Base-by-base conservation (phyloP, 1,284 basidiomycete genomes). In the Leucoagaricus sp. region DNA sequence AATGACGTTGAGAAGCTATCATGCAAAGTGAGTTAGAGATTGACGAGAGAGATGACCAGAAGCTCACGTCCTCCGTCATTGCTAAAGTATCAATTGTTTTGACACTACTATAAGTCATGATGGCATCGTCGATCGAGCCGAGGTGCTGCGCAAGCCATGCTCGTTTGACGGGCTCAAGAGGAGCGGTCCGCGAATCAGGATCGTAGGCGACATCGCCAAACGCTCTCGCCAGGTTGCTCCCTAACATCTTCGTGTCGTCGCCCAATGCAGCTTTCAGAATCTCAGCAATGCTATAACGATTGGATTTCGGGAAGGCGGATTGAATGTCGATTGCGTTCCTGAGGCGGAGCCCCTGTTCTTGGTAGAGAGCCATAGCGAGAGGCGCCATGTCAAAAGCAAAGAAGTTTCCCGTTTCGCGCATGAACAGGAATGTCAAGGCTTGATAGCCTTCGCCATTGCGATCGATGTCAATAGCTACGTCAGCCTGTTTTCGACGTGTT, bases 91-190 rank as follows among this genome's bases (percentile, higher is more conserved):
- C 70, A 33, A 85, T 75, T 28, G 69, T 73, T 0, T 61, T 64
- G 2, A 80, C 74, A 33, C 71, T 70, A 1, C 64, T 70, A 53
- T 79, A 73, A 2, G 66, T 67, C 47, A 65, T 65, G 26, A 61
- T 64, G 4, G 74, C 74, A 52, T 76, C 73, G 42, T 68, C 67
- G 56, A 71, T 69, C 1, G 62, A 64, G 2, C 72, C 64, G 10
- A 80, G 62, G 26, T 78, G 78, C 42, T 82, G 78, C 0, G 82
- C 76, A 3, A 79, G 65, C 85, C 85, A 86, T 0, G 84, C 83
- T 0, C 82, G 74, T 53, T 72, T 75, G 15, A 74, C 75, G 8
- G 83, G 71, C 53, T 76, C 73, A 9, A 67, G 69, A 2, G 64
- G 65, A 19, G 60, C 62, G 49, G 71, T 68, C 2, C 61, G 65